Percentiles rank a stretch among this genome's conserved stretches.
Conservation (phyloP, 2,329 filamentous ascomycete genomes). For the Pseudonectria buxi region DNA sequence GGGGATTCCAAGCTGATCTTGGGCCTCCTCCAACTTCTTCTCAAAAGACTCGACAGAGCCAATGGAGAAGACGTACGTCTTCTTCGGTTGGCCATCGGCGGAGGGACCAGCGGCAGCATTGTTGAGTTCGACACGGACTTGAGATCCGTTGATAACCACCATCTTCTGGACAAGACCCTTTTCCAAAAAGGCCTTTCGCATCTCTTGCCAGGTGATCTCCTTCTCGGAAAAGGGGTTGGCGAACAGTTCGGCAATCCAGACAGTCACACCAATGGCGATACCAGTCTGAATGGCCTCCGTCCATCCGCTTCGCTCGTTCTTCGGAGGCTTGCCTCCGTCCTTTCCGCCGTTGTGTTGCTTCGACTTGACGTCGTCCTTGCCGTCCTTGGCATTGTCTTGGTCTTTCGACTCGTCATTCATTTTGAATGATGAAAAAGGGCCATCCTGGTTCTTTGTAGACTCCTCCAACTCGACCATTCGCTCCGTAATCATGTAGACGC, state of each 20-base stretch:
- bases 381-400: constrained; percentile 12
- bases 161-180: constrained; percentile 95
- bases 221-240: constrained; percentile 38
- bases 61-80: constrained; percentile 82
- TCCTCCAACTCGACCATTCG: constrained; percentile 26
- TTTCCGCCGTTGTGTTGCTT: constrained; percentile 20
- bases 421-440: constrained; percentile 14
- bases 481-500: constrained; percentile 31
- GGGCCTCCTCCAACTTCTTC: constrained; percentile 77
- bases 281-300: constrained; percentile 29
- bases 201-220: constrained; percentile 98
- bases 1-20: constrained; percentile 81
- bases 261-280: constrained; percentile 46
- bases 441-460: constrained; percentile 12
- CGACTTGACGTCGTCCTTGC: constrained; percentile 15
- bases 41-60: constrained; percentile 93
- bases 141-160: constrained; percentile 63
- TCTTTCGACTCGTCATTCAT: constrained; percentile 15
- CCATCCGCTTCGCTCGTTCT: constrained; percentile 29
- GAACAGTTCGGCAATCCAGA: constrained; percentile 37
- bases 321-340: constrained; percentile 29
- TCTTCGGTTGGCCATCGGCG: constrained; percentile 21
- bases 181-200: constrained; percentile 86
- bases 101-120: constrained; percentile 50
- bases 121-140: constrained; percentile 75